phyloP scores from a whole-genome alignment of 208 protist genomes.

The Trypanosomatidae sp. region DNA sequence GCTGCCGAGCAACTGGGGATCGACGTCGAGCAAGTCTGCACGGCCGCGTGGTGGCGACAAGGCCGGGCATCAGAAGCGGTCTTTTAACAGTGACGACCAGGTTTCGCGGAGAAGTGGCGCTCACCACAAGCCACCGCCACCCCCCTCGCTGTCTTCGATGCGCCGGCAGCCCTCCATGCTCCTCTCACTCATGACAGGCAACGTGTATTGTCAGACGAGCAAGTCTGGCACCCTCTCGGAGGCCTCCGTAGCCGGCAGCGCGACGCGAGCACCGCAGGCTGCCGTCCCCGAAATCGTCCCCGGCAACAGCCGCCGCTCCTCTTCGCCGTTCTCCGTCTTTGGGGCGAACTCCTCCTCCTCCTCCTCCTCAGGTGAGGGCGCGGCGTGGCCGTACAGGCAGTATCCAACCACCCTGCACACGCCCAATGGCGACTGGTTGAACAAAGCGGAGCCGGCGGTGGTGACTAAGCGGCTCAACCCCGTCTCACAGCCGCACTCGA shows the following conservation, averaged over 20 bases:
- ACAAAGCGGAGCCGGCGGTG: background rate
- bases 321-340: background rate
- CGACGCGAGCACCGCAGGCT: background rate
- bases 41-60: background rate
- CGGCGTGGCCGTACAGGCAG: background rate
- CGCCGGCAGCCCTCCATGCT: constrained; percentile 17
- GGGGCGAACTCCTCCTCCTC: background rate
- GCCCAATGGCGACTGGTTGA: background rate
- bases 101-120: background rate
- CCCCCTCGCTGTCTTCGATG: background rate
- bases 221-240: background rate
- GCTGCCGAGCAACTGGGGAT: background rate
- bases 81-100: no score
- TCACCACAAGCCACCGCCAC: background rate
- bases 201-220: background rate
- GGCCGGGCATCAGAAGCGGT: background rate
- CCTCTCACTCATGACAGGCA: constrained; percentile 24
- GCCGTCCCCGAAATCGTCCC: background rate
- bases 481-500: background rate
- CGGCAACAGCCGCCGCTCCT: background rate
- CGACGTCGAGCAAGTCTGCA: background rate
- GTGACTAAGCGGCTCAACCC: background rate
- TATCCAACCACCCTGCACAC: background rate
- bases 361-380: background rate
- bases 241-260: no score